Percentiles rank a stretch among this genome's conserved stretches.
Conservation (phyloP, 805 yeast species). For the Ogataea paradorogensis region DNA sequence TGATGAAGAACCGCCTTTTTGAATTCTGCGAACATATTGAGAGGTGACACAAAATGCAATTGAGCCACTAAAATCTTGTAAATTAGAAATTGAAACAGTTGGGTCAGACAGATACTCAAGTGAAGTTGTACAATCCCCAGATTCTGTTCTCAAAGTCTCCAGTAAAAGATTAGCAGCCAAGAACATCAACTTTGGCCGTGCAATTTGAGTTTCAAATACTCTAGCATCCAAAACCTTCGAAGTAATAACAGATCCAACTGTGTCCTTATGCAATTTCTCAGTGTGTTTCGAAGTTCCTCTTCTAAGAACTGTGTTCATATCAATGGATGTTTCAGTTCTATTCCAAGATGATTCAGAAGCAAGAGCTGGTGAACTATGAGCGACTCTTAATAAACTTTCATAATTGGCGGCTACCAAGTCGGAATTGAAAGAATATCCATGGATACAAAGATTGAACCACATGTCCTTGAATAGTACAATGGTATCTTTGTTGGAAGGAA, state of each 20-base stretch:
- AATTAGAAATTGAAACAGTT: slow-evolving; percentile 62
- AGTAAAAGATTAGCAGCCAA: slow-evolving; percentile 76
- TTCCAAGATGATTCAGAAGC: slow-evolving; percentile 79
- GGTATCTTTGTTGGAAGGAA: slow-evolving; percentile 45
- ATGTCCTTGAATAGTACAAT: slow-evolving; percentile 72
- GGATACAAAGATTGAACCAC: slow-evolving; percentile 93
- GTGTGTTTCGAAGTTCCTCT: slow-evolving; percentile 85
- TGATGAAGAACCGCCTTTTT: slow-evolving; percentile 49
- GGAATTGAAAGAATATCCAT: slow-evolving; percentile 74
- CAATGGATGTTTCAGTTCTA: slow-evolving; percentile 87
- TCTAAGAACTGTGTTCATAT: slow-evolving; percentile 84
- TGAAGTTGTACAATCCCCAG: slow-evolving; percentile 79
- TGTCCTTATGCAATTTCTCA: slow-evolving; percentile 69
- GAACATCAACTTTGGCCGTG: slow-evolving; percentile 82
- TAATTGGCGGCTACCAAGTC: slow-evolving; percentile 47
- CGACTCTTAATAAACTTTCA: slow-evolving; percentile 61
- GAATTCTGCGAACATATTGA: slow-evolving; percentile 52
- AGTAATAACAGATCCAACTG: slow-evolving; percentile 47
- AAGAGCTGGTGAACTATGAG: slow-evolving; percentile 82
- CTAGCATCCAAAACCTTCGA: slow-evolving; percentile 47
- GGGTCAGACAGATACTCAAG: slow-evolving; percentile 85
- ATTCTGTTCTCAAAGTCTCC: slow-evolving; percentile 72
- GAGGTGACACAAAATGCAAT: slow-evolving; percentile 59
- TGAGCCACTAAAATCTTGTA: slow-evolving; percentile 64
- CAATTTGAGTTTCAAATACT: slow-evolving; percentile 43